These are phyloP conservation scores for Spinacia oleracea DNA, from an alignment of 179 eudicot genomes.

Conservation along the genomic window DNA sequence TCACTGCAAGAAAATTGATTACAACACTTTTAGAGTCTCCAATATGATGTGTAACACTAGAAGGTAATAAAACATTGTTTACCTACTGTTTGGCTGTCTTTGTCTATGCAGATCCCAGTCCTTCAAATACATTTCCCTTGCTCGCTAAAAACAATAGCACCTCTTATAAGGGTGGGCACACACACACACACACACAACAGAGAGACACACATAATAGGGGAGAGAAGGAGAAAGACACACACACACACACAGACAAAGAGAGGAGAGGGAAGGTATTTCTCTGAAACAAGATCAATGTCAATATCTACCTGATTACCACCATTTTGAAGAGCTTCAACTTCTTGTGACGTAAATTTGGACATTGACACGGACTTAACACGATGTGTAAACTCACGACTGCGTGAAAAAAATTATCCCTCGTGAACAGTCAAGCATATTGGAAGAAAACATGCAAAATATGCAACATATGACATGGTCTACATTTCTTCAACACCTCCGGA, in stretches of 20 bases:
- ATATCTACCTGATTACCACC: slow-evolving; percentile 90
- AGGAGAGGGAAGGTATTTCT: not conserved
- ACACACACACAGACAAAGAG: not conserved
- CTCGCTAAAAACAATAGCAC: slow-evolving; percentile 55
- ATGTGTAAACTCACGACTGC: slow-evolving; percentile 98
- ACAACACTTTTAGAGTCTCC: slow-evolving; percentile 5
- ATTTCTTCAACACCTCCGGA: not conserved
- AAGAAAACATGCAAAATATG: slow-evolving; percentile 7
- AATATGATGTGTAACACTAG: slow-evolving; percentile 11
- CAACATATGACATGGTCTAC: not conserved
- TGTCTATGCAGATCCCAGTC: slow-evolving; percentile 79
- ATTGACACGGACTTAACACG: slow-evolving; percentile 98
- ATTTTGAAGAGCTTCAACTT: slow-evolving; percentile 89
- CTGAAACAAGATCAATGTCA: slow-evolving; percentile 12
- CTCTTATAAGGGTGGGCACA: not conserved
- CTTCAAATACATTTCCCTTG: slow-evolving; percentile 74
- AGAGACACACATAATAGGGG: not conserved
- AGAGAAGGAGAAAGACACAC: not conserved
- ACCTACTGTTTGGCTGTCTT: slow-evolving; percentile 82
- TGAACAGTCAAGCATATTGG: not conserved
- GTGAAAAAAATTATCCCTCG: not conserved
- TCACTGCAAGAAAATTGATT: slow-evolving; percentile 49
- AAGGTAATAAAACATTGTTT: slow-evolving; percentile 16
- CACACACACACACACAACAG: not conserved
- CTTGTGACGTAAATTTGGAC: slow-evolving; percentile 90